Percentiles rank a stretch among this genome's conserved stretches.
These are phyloP conservation scores for Boletus subcaerulescens DNA, from an alignment of 768 basidiomycete species.

Conservation along the genomic window DNA sequence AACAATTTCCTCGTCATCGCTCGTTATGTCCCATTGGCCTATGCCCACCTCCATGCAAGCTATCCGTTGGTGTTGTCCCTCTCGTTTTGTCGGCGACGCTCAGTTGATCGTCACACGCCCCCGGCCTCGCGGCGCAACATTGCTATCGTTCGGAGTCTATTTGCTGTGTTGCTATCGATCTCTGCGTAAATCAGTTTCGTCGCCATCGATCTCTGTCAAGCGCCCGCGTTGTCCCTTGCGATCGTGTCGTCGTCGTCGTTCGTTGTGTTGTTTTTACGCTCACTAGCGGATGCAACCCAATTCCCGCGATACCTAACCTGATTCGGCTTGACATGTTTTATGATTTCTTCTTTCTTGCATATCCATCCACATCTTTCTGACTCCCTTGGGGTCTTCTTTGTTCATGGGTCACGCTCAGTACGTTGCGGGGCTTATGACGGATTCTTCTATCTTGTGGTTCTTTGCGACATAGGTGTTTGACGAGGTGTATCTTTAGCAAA, in stretches of 20 bases:
- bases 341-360: slow-evolving; percentile 23
- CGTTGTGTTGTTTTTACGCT: slow-evolving; percentile 14
- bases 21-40: slow-evolving; percentile 25
- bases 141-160: slow-evolving; percentile 15
- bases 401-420: slow-evolving; percentile 2
- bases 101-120: not conserved
- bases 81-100: slow-evolving; percentile 23
- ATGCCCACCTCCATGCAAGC: slow-evolving; percentile 8
- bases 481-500: slow-evolving; percentile 27
- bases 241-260: slow-evolving; percentile 10
- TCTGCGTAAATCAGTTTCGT: slow-evolving; percentile 13
- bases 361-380: slow-evolving; percentile 1
- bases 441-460: slow-evolving; percentile 12
- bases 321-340: slow-evolving; percentile 4
- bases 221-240: slow-evolving; percentile 12
- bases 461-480: slow-evolving; percentile 13
- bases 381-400: not conserved
- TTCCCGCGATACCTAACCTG: slow-evolving; percentile 18
- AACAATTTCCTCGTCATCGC: slow-evolving; percentile 21
- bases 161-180: slow-evolving; percentile 28
- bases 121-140: slow-evolving; percentile 14
- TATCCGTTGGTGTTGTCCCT: slow-evolving; percentile 1
- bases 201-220: slow-evolving; percentile 17
- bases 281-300: slow-evolving; percentile 2
- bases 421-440: slow-evolving; percentile 7